Conservation (phyloP, 371 early-diverging fungal species). For the Phascolomyces articulosus region DNA sequence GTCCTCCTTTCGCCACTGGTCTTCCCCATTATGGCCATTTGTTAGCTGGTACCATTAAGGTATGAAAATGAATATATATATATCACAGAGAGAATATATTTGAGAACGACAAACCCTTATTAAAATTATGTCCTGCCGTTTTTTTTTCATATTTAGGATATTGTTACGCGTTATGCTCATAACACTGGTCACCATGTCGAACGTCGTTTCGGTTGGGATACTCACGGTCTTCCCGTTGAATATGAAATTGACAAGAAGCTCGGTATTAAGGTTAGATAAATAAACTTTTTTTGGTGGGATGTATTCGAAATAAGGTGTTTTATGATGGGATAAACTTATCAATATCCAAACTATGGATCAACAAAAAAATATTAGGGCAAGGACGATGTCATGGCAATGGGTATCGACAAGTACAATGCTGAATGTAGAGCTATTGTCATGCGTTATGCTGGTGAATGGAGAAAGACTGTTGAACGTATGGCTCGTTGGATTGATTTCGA, state of each 20-base stretch:
- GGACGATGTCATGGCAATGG: conserved; percentile 96
- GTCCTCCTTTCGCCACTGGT: conserved; percentile 99
- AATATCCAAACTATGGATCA: not conserved
- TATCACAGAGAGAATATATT: too few relatives aligned
- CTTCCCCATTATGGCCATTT: conserved; percentile 99
- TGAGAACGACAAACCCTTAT: too few relatives aligned
- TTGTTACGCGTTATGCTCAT: conserved; percentile 98
- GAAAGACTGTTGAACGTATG: conserved; percentile 94
- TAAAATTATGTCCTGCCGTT: too few relatives aligned
- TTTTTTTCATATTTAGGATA: conserved; percentile 68
- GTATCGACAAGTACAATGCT: conserved; percentile 99
- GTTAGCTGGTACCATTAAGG: conserved; percentile 99
- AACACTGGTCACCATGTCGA: conserved; percentile 98
- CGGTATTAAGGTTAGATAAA: conserved; percentile 70
- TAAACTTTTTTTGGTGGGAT: too few relatives aligned
- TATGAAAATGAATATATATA: conserved; percentile 13
- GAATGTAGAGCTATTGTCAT: conserved; percentile 99
- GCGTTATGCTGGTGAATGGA: conserved; percentile 98
- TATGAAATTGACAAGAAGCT: conserved; percentile 99
- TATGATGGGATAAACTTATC: too few relatives aligned
- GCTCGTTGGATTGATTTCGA: conserved; percentile 99
- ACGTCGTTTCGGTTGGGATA: conserved; percentile 99
- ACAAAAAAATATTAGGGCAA: conserved; percentile 51
- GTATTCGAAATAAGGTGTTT: too few relatives aligned
- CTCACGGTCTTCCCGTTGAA: conserved; percentile 99